These are phyloP conservation scores for Cucumis hystrix DNA, from an alignment of 306 rosid species.

Conservation along the genomic window DNA sequence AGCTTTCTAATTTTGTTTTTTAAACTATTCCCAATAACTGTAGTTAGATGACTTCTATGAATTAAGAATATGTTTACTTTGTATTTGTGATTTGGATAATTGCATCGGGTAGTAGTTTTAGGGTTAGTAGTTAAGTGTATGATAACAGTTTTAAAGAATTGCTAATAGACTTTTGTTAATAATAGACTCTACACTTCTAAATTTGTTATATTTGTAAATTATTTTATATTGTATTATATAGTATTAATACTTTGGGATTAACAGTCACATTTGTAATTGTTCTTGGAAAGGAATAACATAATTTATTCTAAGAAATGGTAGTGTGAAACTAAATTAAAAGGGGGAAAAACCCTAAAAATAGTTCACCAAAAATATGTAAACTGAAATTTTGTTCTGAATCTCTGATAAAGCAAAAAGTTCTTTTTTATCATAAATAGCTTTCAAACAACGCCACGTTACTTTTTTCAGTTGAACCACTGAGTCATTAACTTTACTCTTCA, in stretches of 20 bases:
- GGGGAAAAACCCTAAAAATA: background rate
- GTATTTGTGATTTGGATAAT: background rate
- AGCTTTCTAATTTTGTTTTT: background rate
- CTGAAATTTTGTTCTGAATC: background rate
- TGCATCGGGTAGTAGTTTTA: no score
- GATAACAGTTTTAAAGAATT: no score
- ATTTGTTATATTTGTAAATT: no score
- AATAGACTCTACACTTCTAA: no score
- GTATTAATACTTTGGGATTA: no score
- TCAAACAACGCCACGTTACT: background rate
- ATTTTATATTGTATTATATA: no score
- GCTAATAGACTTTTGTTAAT: no score
- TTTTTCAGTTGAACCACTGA: background rate
- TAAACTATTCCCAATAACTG: background rate
- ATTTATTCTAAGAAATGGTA: background rate
- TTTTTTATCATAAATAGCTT: background rate
- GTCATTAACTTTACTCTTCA: background rate
- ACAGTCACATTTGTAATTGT: background rate
- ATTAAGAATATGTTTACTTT: background rate
- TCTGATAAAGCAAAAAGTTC: background rate
- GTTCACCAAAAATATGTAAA: background rate
- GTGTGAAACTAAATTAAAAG: background rate
- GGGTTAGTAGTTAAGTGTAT: no score
- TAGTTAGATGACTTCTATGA: background rate
- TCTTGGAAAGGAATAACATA: background rate